These are phyloP conservation scores for Vitis cinerea DNA, from an alignment of 164 flowering plant species.

Conservation along the genomic window DNA sequence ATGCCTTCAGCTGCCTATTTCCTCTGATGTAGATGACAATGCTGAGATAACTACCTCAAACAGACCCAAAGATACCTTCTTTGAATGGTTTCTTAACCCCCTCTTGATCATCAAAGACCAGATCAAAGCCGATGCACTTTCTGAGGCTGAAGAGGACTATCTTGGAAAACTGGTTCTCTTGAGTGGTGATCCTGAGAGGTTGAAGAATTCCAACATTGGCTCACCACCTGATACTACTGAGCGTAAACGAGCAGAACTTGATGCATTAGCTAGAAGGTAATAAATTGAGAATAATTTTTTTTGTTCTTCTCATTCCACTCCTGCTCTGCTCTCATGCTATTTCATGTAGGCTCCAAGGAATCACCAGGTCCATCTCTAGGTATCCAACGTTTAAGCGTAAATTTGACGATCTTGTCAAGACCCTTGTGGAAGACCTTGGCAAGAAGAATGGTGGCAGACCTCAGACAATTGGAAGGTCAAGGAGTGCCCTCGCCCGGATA, in stretches of 20 bases:
- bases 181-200: constrained; percentile 51
- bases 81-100: constrained; percentile 85
- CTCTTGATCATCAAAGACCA: constrained; percentile 82
- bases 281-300: background rate
- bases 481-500: constrained; percentile 41
- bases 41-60: constrained; percentile 68
- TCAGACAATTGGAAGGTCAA: constrained; percentile 36
- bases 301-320: background rate
- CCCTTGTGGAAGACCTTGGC: constrained; percentile 48
- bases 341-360: constrained; percentile 69
- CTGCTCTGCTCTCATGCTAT: background rate
- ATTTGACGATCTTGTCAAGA: constrained; percentile 39
- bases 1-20: background rate
- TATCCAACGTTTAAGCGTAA: constrained; percentile 79
- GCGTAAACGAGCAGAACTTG: constrained; percentile 68
- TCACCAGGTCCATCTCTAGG: constrained; percentile 73
- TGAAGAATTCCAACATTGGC: constrained; percentile 42
- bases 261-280: constrained; percentile 87
- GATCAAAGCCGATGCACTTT: constrained; percentile 69
- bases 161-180: constrained; percentile 66
- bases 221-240: constrained; percentile 56
- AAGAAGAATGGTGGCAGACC: constrained; percentile 36
- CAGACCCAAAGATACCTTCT: constrained; percentile 72
- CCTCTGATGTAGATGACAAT: constrained; percentile 47
- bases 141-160: constrained; percentile 68